phyloP scores from a whole-genome alignment of 805 yeast genomes.

The Candida bentonensis region DNA sequence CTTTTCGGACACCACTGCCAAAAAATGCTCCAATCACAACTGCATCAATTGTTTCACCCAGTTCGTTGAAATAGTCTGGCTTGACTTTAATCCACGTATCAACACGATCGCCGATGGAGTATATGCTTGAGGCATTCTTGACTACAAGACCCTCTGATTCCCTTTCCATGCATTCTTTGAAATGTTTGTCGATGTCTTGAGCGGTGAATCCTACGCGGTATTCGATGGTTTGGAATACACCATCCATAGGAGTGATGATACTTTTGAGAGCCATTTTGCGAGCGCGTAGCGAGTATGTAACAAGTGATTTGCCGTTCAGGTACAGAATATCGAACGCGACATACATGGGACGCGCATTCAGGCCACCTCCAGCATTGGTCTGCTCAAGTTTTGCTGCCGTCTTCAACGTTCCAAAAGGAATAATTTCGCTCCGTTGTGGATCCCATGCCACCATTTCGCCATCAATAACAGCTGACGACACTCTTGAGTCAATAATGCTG shows the following conservation, averaged over 20 bases:
- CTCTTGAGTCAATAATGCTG: slow-evolving; percentile 18
- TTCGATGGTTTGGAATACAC: slow-evolving; percentile 14
- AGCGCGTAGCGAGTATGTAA: slow-evolving; percentile 36
- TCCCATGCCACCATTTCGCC: slow-evolving; percentile 94
- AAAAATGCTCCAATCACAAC: slow-evolving; percentile 65
- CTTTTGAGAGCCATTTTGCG: slow-evolving; percentile 39
- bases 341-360: slow-evolving; percentile 18
- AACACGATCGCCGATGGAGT: slow-evolving; percentile 45
- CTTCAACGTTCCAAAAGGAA: slow-evolving; percentile 75
- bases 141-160: slow-evolving; percentile 73
- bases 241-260: slow-evolving; percentile 28
- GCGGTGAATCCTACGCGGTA: slow-evolving; percentile 29
- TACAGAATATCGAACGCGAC: slow-evolving; percentile 61
- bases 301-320: slow-evolving; percentile 52
- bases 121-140: slow-evolving; percentile 46
- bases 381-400: slow-evolving; percentile 48
- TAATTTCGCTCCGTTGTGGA: slow-evolving; percentile 29
- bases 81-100: slow-evolving; percentile 78
- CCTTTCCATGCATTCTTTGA: slow-evolving; percentile 42
- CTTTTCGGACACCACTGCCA: slow-evolving; percentile 40
- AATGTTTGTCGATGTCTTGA: slow-evolving; percentile 39
- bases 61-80: slow-evolving; percentile 77
- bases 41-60: slow-evolving; percentile 77
- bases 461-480: slow-evolving; percentile 42
- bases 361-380: slow-evolving; percentile 18